These are phyloP conservation scores for Kluyveromyces wickerhamii DNA, from an alignment of 805 yeast genomes.

Conservation along the genomic window DNA sequence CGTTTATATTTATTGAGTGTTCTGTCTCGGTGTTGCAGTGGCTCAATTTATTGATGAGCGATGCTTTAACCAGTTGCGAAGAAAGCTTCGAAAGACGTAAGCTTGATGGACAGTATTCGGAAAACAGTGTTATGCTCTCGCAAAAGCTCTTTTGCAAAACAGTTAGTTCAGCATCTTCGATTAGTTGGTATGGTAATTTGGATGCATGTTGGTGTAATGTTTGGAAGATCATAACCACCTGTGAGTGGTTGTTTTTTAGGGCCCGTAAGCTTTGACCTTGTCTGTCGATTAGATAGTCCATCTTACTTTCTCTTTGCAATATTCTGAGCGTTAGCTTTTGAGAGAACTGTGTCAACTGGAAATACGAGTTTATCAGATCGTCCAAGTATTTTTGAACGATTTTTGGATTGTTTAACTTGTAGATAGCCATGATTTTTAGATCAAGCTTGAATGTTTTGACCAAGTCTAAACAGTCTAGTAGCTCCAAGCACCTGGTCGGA, in stretches of 20 bases:
- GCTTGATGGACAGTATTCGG: conserved; percentile 6
- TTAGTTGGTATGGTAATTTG: conserved; percentile 11
- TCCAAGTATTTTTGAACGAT: neutral
- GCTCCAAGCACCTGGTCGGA: neutral
- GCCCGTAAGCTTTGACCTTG: neutral
- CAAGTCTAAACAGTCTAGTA: conserved; percentile 3
- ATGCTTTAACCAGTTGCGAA: conserved; percentile 2
- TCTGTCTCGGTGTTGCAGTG: neutral
- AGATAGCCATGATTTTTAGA: conserved; percentile 1
- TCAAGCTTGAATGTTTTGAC: neutral
- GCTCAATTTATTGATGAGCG: conserved; percentile 1
- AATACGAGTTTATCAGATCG: conserved; percentile 1
- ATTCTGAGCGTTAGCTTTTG: conserved; percentile 2
- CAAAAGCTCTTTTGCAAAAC: conserved; percentile 19
- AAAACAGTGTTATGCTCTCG: conserved; percentile 13
- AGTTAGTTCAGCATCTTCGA: conserved; percentile 7
- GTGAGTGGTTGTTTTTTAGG: conserved; percentile 1
- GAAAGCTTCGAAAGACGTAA: neutral
- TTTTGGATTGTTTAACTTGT: neutral
- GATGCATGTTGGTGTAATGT: conserved; percentile 20
- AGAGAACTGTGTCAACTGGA: conserved; percentile 3
- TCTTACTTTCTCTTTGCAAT: conserved; percentile 1
- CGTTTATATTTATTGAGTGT: conserved; percentile 3
- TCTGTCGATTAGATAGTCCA: neutral
- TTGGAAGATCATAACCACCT: conserved; percentile 19